These are phyloP conservation scores for Mallotus nudiflorus DNA, from an alignment of 345 rosid species.

Conservation along the genomic window DNA sequence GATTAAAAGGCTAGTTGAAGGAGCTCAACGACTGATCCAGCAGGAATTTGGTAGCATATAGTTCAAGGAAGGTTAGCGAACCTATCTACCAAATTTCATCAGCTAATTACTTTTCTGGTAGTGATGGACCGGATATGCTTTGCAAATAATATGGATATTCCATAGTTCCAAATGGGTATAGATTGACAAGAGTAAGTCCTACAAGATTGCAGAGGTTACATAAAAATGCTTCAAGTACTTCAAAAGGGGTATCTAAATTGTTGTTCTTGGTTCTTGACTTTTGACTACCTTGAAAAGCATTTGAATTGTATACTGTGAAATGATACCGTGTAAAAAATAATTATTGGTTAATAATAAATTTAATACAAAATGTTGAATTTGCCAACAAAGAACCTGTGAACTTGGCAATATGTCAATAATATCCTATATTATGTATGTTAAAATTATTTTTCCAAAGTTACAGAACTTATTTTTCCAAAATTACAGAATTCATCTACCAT, in stretches of 20 bases:
- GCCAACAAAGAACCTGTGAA: too few relatives aligned
- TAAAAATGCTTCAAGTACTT: not conserved
- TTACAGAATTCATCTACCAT: too few relatives aligned
- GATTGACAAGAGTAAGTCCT: not conserved
- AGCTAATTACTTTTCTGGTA: not conserved
- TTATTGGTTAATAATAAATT: not conserved
- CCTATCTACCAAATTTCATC: not conserved
- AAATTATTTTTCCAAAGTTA: too few relatives aligned
- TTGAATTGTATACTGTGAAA: not conserved
- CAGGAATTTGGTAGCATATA: slow-evolving; percentile 25
- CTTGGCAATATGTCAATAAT: too few relatives aligned
- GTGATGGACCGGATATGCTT: not conserved
- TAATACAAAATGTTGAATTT: not conserved
- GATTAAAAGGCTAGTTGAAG: slow-evolving; percentile 59
- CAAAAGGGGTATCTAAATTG: not conserved
- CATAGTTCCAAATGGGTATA: not conserved
- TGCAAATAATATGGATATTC: not conserved
- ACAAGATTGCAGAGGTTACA: not conserved
- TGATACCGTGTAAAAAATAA: not conserved
- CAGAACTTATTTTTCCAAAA: too few relatives aligned
- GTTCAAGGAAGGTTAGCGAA: not conserved
- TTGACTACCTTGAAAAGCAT: not conserved
- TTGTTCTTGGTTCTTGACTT: too few relatives aligned
- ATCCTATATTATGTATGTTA: too few relatives aligned
- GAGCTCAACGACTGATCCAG: slow-evolving; percentile 56